Conservation (phyloP, 1,284 basidiomycete genomes). For the Veloporphyrellus conicus region DNA sequence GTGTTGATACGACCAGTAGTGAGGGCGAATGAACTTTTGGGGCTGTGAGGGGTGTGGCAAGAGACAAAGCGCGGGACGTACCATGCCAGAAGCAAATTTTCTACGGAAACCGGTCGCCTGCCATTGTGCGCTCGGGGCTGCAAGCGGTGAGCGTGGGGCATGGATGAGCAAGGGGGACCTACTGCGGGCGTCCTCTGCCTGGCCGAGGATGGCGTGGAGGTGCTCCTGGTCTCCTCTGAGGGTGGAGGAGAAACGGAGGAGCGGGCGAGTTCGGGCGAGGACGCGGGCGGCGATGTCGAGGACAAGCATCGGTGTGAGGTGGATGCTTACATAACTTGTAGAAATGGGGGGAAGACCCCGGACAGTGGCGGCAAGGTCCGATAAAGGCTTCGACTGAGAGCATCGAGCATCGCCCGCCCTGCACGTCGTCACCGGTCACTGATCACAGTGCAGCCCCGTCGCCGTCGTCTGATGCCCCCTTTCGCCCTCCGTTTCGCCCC, state of each 20-base stretch:
- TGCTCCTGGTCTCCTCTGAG: conserved; percentile 23
- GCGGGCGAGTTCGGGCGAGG: not conserved
- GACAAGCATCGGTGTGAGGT: conserved; percentile 5
- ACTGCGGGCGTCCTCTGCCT: conserved; percentile 23
- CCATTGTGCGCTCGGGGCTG: conserved; percentile 20
- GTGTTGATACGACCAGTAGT: conserved; percentile 42
- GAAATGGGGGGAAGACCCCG: conserved; percentile 17
- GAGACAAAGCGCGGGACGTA: conserved; percentile 1
- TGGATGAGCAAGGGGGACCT: not conserved
- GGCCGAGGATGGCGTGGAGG: conserved; percentile 22
- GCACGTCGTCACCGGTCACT: conserved; percentile 20
- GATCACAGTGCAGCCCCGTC: conserved; percentile 13
- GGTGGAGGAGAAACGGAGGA: conserved; percentile 16
- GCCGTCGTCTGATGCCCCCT: conserved; percentile 21
- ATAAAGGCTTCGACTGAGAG: not conserved
- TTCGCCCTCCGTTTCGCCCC: conserved; percentile 3
- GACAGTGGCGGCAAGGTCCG: conserved; percentile 17
- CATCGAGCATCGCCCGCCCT: conserved; percentile 13
- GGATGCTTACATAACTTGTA: conserved; percentile 8
- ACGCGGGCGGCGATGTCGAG: conserved; percentile 11
- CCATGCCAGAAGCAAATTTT: conserved; percentile 23
- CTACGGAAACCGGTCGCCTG: conserved; percentile 25
- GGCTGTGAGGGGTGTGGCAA: not conserved
- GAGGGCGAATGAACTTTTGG: conserved; percentile 43
- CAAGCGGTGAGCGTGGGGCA: not conserved